Conservation (phyloP, 306 rosid species). For the Quercus berberidifolia region DNA sequence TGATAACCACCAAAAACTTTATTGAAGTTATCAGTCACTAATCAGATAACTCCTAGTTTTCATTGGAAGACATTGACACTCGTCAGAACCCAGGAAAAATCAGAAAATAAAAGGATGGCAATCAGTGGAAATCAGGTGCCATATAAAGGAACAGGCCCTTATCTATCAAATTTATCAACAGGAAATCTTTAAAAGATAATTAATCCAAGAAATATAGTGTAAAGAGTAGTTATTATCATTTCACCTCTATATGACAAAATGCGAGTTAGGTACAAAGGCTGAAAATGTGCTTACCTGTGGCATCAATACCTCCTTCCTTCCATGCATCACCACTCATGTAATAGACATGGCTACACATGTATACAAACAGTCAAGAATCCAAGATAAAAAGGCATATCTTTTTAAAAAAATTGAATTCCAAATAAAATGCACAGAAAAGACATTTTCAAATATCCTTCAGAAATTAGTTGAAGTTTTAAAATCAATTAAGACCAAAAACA, state of each 20-base stretch:
- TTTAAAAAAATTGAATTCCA: background rate
- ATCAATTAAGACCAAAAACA: background rate
- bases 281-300: slow-evolving; percentile 67
- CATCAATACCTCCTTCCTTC: slow-evolving; percentile 99
- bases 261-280: background rate
- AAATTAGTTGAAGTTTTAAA: background rate
- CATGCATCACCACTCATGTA: slow-evolving; percentile 99
- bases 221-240: background rate
- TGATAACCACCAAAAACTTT: background rate
- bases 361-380: slow-evolving; percentile 27
- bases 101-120: background rate
- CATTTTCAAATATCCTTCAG: background rate
- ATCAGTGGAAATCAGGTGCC: background rate
- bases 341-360: slow-evolving; percentile 71
- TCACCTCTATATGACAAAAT: background rate
- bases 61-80: background rate
- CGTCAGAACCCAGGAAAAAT: background rate
- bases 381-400: background rate
- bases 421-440: background rate
- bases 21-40: background rate
- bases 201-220: background rate
- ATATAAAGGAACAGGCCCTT: background rate
- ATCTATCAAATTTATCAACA: background rate
- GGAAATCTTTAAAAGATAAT: background rate
- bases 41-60: background rate